Percentiles rank a stretch among this genome's conserved stretches.
phyloP scores from a whole-genome alignment of 202 grass and related monocot genomes.

The Panicum virgatum region DNA sequence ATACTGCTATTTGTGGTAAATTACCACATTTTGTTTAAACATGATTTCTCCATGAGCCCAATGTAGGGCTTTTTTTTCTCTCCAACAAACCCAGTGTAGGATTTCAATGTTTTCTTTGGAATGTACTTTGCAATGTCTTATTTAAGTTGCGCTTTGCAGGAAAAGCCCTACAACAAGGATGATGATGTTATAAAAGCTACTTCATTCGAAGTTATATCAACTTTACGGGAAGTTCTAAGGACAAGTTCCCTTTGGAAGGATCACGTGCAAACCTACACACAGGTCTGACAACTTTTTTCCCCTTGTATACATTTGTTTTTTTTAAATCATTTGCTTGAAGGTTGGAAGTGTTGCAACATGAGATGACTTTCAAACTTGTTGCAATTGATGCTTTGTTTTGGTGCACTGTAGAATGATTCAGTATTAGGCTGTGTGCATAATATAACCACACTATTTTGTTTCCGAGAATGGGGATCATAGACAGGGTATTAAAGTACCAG shows the following conservation, averaged over 20 bases:
- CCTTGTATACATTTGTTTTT: neutral
- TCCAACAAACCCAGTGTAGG: neutral
- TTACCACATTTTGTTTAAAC: slow-evolving; percentile 11
- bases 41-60: slow-evolving; percentile 29
- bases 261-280: slow-evolving; percentile 91
- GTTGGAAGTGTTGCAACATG: slow-evolving; percentile 15
- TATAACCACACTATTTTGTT: neutral
- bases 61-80: neutral
- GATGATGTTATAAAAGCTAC: slow-evolving; percentile 96
- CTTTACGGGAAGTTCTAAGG: slow-evolving; percentile 91
- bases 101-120: slow-evolving; percentile 12
- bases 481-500: neutral
- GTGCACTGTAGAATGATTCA: neutral
- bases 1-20: slow-evolving; percentile 1
- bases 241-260: slow-evolving; percentile 95
- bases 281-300: slow-evolving; percentile 46
- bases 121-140: slow-evolving; percentile 21
- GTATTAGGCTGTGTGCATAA: neutral
- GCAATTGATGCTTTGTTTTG: slow-evolving; percentile 7
- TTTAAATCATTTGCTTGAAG: slow-evolving; percentile 17
- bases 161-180: slow-evolving; percentile 87
- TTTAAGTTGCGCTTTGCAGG: slow-evolving; percentile 57
- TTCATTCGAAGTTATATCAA: slow-evolving; percentile 99
- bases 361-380: slow-evolving; percentile 11
- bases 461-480: neutral